These are phyloP conservation scores for Cladosporium velox DNA, from an alignment of 2,329 filamentous ascomycete genomes.

Conservation along the genomic window DNA sequence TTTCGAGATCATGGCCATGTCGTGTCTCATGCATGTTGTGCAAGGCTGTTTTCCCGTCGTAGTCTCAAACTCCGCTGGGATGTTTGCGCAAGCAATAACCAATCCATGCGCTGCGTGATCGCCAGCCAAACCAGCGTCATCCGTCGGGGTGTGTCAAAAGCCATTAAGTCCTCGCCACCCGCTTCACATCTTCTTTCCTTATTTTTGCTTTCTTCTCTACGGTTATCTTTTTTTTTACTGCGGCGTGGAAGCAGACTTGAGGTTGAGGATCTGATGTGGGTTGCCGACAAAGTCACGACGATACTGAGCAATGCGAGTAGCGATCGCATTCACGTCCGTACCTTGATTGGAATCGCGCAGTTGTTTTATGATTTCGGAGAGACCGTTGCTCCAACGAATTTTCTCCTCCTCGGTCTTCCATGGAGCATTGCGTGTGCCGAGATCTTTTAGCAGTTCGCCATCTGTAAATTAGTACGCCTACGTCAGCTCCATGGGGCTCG, in stretches of 20 bases:
- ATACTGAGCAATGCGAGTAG: conserved; percentile 66
- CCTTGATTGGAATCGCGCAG: conserved; percentile 59
- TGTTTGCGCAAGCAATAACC: background rate
- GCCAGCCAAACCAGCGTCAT: background rate
- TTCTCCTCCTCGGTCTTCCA: conserved; percentile 30
- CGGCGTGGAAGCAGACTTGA: conserved; percentile 12
- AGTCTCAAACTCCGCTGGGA: background rate
- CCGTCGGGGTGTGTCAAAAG: background rate
- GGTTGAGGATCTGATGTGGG: conserved; percentile 59
- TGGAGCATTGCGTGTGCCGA: conserved; percentile 33
- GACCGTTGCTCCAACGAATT: conserved; percentile 59
- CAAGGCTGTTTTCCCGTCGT: background rate
- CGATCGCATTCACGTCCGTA: conserved; percentile 67
- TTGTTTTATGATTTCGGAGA: conserved; percentile 62
- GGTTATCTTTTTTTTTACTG: background rate
- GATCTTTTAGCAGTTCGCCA: conserved; percentile 34
- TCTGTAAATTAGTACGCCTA: conserved; percentile 37
- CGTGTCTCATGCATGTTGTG: background rate
- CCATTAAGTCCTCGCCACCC: background rate
- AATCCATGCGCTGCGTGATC: background rate
- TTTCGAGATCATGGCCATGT: background rate
- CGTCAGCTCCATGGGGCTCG: conserved; percentile 29
- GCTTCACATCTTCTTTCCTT: background rate
- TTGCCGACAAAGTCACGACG: conserved; percentile 66
- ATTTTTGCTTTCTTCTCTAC: background rate